These are phyloP conservation scores for Pichia sp. DNA, from an alignment of 1,139 yeast species.

Conservation along the genomic window DNA sequence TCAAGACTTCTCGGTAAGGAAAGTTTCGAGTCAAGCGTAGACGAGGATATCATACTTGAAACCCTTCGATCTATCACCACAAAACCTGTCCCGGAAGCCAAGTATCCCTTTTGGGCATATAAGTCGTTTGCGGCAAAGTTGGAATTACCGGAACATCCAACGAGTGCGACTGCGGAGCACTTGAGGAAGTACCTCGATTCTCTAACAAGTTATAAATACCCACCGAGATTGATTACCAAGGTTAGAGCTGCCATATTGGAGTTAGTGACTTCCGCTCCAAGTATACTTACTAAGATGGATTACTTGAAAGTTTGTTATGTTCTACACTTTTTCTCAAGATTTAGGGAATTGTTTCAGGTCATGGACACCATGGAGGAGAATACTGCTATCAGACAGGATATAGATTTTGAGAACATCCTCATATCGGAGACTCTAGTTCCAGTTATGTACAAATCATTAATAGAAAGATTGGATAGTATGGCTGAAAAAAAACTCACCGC, in stretches of 20 bases:
- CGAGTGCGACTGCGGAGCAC: no score
- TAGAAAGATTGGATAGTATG: constrained; percentile 17
- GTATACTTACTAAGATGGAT: constrained; percentile 14
- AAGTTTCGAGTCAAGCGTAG: no score
- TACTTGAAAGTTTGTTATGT: constrained; percentile 16
- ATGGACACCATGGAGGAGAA: constrained; percentile 17
- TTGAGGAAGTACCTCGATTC: neutral
- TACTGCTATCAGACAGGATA: constrained; percentile 18
- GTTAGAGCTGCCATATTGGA: constrained; percentile 12
- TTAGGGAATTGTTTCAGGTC: constrained; percentile 12
- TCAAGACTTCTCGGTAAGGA: no score
- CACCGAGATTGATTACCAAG: constrained; percentile 1
- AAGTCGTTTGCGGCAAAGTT: no score
- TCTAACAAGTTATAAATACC: constrained; percentile 16
- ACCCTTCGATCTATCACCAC: no score
- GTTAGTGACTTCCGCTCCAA: constrained; percentile 5
- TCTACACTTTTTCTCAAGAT: constrained; percentile 16
- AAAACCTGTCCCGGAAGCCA: no score
- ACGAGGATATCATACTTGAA: no score
- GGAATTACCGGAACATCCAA: no score
- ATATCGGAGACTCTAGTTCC: constrained; percentile 14
- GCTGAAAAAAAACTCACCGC: constrained; percentile 10
- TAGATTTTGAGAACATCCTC: constrained; percentile 23
- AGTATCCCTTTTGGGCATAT: no score
- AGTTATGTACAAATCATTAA: constrained; percentile 12